Percentiles rank a stretch among this genome's conserved stretches.
Conservation (phyloP, 305 asterid species). For the Stenogyne calaminthoides region DNA sequence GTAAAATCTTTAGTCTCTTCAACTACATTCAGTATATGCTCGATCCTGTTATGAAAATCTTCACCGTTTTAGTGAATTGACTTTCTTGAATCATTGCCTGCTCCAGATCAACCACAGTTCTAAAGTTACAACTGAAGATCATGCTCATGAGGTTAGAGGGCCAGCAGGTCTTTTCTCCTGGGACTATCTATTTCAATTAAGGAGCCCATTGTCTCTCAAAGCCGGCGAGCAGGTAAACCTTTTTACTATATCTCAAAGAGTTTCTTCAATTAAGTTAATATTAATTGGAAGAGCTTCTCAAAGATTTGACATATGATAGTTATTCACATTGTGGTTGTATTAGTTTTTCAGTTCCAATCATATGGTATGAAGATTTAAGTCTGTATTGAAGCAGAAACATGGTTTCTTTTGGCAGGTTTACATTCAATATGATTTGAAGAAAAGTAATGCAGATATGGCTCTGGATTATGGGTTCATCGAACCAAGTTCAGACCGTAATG, state of each 20-base stretch:
- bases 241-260: slow-evolving; percentile 12
- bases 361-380: background rate
- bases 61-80: slow-evolving; percentile 3
- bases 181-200: slow-evolving; percentile 72
- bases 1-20: slow-evolving; percentile 38
- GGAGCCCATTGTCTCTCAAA: slow-evolving; percentile 73
- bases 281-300: background rate
- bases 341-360: background rate
- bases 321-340: background rate
- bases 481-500: slow-evolving; percentile 58
- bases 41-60: background rate
- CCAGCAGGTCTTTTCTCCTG: slow-evolving; percentile 95
- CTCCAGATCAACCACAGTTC: slow-evolving; percentile 81
- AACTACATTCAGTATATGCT: background rate
- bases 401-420: slow-evolving; percentile 54
- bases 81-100: slow-evolving; percentile 17
- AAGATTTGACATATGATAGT: background rate
- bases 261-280: background rate
- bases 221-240: slow-evolving; percentile 84
- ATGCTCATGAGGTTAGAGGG: slow-evolving; percentile 82
- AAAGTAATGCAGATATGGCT: slow-evolving; percentile 96
- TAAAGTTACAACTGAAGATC: slow-evolving; percentile 84
- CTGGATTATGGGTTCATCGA: slow-evolving; percentile 92
- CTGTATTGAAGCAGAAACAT: background rate
- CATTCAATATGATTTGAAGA: slow-evolving; percentile 82